Conservation (phyloP, 1,284 basidiomycete genomes). For the Cyathus pygmaeus region DNA sequence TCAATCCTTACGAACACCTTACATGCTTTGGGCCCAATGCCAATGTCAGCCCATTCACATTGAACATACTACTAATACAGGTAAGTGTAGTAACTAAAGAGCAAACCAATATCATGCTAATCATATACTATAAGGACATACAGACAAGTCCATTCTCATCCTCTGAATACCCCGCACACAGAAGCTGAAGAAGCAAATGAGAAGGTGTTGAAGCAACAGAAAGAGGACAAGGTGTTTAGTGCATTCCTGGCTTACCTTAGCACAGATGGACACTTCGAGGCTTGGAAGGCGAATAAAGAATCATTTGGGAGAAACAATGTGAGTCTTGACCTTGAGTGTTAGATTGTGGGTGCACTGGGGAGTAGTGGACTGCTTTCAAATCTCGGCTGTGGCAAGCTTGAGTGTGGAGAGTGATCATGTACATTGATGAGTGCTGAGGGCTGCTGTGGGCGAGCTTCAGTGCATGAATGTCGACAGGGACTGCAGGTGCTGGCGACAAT, state of each 20-base stretch:
- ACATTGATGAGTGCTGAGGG: too few relatives aligned
- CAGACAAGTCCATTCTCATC: slow-evolving; percentile 16
- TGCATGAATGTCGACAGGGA: too few relatives aligned
- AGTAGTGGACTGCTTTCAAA: too few relatives aligned
- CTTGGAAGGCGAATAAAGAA: slow-evolving; percentile 21
- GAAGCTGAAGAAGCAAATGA: slow-evolving; percentile 10
- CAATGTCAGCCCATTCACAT: slow-evolving; percentile 22
- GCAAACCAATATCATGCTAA: background rate
- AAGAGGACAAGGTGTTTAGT: slow-evolving; percentile 22
- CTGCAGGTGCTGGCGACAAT: too few relatives aligned
- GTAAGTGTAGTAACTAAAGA: slow-evolving; percentile 12
- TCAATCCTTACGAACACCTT: slow-evolving; percentile 30
- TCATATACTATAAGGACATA: slow-evolving; percentile 17
- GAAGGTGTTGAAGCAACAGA: background rate
- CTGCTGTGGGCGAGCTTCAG: too few relatives aligned
- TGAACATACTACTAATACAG: slow-evolving; percentile 22
- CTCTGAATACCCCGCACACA: slow-evolving; percentile 11
- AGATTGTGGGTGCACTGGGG: too few relatives aligned
- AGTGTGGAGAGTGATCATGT: too few relatives aligned
- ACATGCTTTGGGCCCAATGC: slow-evolving; percentile 34
- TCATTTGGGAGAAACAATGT: slow-evolving; percentile 14
- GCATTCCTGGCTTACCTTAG: slow-evolving; percentile 27
- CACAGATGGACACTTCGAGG: slow-evolving; percentile 21
- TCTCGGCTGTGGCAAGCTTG: too few relatives aligned
- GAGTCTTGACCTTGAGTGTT: slow-evolving; percentile 5